Evolutionary conservation across 2,329 filamentous ascomycete genomes (phyloP).

Genomic region (Alternaria triticimaculans): DNA sequence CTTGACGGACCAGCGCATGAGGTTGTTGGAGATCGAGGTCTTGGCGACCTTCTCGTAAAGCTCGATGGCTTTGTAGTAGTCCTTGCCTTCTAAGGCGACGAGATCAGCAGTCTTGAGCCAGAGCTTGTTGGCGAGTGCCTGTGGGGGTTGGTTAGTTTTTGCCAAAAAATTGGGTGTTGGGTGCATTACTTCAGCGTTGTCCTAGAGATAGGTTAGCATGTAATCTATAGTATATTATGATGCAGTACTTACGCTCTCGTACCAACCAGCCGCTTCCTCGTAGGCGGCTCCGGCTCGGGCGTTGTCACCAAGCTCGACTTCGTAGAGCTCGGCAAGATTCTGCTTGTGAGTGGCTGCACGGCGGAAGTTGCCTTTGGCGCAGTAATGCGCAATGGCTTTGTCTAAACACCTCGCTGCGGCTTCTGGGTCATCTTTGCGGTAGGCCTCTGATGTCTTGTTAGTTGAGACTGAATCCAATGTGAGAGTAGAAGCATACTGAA

Average conservation of each 20-base stretch:
- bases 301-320: conserved; percentile 78
- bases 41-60: conserved; percentile 82
- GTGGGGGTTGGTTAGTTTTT: conserved; percentile 30
- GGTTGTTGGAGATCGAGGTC: conserved; percentile 81
- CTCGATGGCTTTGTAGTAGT: conserved; percentile 59
- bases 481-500: conserved; percentile 62
- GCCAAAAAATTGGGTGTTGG: conserved; percentile 16
- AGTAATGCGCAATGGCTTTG: conserved; percentile 83
- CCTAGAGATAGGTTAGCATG: conserved; percentile 34
- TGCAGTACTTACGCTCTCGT: conserved; percentile 61
- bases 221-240: not conserved
- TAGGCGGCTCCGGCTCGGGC: conserved; percentile 83
- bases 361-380: conserved; percentile 86
- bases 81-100: conserved; percentile 80
- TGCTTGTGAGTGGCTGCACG: conserved; percentile 91
- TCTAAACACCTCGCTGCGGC: conserved; percentile 83
- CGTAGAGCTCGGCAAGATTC: conserved; percentile 83
- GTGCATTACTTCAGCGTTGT: conserved; percentile 45
- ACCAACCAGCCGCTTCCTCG: conserved; percentile 86
- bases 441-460: conserved; percentile 65
- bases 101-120: conserved; percentile 92
- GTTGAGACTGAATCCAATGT: not conserved
- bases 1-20: conserved; percentile 71
- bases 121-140: conserved; percentile 84
- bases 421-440: conserved; percentile 82